Percentiles rank a stretch among this genome's conserved stretches.
Evolutionary conservation across 2,329 filamentous ascomycete genomes (phyloP).

Genomic region (Colletotrichum brevisporum): DNA sequence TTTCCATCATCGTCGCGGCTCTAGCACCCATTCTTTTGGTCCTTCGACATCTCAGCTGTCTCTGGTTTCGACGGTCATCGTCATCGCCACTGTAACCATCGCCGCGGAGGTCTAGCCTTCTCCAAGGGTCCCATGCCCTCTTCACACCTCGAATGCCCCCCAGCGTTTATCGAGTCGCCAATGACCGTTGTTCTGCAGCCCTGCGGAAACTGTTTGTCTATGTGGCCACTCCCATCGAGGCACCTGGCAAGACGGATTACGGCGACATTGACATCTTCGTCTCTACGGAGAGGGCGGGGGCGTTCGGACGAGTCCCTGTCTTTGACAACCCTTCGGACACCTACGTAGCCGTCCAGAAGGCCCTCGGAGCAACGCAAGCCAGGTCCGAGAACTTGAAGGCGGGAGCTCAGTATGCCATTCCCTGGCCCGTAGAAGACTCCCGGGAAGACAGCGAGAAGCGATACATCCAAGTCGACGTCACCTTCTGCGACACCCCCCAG

Average conservation of each 20-base stretch:
- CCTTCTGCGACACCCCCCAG: conserved; percentile 60
- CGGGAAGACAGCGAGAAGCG: background rate
- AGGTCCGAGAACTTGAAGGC: conserved; percentile 46
- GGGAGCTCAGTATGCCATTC: conserved; percentile 66
- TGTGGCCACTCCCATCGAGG: conserved; percentile 75
- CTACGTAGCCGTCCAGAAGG: conserved; percentile 36
- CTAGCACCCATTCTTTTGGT: too few species aligned
- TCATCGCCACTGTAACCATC: too few species aligned
- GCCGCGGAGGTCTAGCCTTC: conserved; percentile 73
- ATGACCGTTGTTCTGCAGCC: conserved; percentile 58
- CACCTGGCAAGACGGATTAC: conserved; percentile 75
- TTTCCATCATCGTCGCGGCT: too few species aligned
- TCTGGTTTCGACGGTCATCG: background rate
- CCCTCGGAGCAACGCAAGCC: conserved; percentile 61
- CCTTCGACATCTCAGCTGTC: too few species aligned
- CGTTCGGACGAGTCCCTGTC: background rate
- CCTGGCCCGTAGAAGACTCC: conserved; percentile 58
- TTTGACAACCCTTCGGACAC: background rate
- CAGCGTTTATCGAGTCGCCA: conserved; percentile 68
- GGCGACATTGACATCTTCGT: conserved; percentile 84
- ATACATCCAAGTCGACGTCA: conserved; percentile 79
- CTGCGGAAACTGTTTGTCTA: conserved; percentile 66
- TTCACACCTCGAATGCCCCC: conserved; percentile 76
- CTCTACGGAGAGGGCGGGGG: conserved; percentile 49
- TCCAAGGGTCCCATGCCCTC: conserved; percentile 61